Conservation (phyloP, 2,329 filamentous ascomycete species). For the Blastomyces percursus region DNA sequence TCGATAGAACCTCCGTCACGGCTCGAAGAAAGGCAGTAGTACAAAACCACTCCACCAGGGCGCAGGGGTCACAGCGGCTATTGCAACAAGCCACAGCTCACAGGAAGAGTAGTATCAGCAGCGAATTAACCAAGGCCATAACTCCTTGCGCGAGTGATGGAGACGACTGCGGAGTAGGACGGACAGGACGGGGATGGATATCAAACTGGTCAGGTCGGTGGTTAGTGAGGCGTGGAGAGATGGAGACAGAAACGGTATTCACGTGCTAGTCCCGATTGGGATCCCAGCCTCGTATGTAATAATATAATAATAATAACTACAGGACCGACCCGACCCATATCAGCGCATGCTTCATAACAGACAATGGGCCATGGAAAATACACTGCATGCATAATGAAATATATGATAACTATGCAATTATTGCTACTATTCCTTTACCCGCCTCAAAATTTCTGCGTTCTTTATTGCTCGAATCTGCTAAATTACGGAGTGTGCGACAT, state of each 20-base stretch:
- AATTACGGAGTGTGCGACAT: not conserved
- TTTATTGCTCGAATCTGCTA: not conserved
- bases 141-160: not conserved
- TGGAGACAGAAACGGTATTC: not conserved
- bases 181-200: not conserved
- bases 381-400: not conserved
- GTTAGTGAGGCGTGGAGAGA: not conserved
- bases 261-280: conserved; percentile 1
- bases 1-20: not conserved
- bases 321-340: not conserved
- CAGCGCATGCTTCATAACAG: not conserved
- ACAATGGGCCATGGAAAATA: not conserved
- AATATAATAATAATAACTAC: no score
- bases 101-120: not conserved
- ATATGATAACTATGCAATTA: not conserved
- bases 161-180: not conserved
- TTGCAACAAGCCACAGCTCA: not conserved
- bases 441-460: not conserved
- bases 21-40: not conserved
- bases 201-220: not conserved
- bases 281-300: not conserved
- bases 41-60: not conserved
- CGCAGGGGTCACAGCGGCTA: not conserved
- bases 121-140: not conserved
- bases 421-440: not conserved